These are phyloP conservation scores for Alternaria sp. DNA, from an alignment of 2,329 filamentous ascomycete genomes.

Conservation along the genomic window DNA sequence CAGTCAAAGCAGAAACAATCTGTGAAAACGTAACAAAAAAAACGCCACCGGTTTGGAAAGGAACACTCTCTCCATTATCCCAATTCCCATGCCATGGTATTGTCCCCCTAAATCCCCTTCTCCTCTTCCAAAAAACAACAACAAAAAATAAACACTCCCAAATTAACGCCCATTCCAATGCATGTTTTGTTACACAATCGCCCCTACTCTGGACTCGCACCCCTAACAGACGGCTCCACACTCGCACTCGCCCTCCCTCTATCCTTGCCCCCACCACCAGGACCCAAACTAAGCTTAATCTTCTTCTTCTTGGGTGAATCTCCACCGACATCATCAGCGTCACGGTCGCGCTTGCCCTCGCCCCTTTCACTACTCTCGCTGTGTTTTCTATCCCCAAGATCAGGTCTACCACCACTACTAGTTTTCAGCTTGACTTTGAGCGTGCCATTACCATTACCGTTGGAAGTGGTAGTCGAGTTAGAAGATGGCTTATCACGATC, in stretches of 20 bases:
- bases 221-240: constrained; percentile 18
- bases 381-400: constrained; percentile 36
- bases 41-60: background rate
- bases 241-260: constrained; percentile 26
- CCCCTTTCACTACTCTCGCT: constrained; percentile 42
- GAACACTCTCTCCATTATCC: background rate
- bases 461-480: background rate
- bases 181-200: background rate
- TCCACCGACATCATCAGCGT: constrained; percentile 40
- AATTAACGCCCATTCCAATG: background rate
- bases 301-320: constrained; percentile 51
- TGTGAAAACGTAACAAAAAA: background rate
- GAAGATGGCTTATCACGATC: constrained; percentile 41
- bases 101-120: background rate
- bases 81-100: constrained; percentile 7
- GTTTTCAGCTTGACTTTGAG: constrained; percentile 50
- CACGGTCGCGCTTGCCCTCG: constrained; percentile 48
- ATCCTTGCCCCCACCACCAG: constrained; percentile 17
- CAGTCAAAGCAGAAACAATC: background rate
- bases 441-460: constrained; percentile 7
- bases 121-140: no score
- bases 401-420: constrained; percentile 27
- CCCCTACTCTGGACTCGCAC: constrained; percentile 14
- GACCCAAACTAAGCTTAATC: constrained; percentile 43
- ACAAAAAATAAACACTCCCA: background rate